These are phyloP conservation scores for Rhodotorula glutinis DNA, from an alignment of 1,284 basidiomycete genomes.

Conservation along the genomic window DNA sequence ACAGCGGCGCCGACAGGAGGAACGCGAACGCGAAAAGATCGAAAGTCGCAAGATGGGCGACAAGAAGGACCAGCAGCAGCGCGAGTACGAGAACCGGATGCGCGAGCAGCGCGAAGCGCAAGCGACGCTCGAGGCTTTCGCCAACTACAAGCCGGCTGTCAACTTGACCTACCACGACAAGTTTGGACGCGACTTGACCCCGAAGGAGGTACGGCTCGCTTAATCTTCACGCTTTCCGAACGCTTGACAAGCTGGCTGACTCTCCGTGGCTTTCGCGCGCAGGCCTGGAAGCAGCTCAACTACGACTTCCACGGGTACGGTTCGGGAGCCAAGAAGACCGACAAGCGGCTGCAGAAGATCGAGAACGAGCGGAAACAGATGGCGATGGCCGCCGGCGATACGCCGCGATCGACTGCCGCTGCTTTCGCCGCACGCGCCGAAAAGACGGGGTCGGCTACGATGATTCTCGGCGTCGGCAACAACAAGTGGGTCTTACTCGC, in stretches of 20 bases:
- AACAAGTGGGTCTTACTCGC: conserved; percentile 61
- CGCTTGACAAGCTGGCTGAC: background rate
- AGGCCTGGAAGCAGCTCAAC: conserved; percentile 87
- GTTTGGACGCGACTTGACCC: conserved; percentile 80
- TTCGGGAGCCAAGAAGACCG: conserved; percentile 87
- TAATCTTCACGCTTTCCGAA: no score
- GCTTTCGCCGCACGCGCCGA: conserved; percentile 87
- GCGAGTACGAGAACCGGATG: conserved; percentile 89
- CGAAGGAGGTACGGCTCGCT: conserved; percentile 63
- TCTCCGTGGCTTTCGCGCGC: background rate
- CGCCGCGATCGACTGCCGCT: conserved; percentile 82
- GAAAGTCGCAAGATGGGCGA: conserved; percentile 58
- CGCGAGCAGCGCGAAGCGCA: conserved; percentile 89
- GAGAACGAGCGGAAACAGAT: conserved; percentile 86
- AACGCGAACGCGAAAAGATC: conserved; percentile 74
- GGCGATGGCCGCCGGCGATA: conserved; percentile 88
- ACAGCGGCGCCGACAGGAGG: conserved; percentile 68
- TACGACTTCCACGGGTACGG: conserved; percentile 97
- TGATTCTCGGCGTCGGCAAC: conserved; percentile 88
- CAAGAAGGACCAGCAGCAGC: conserved; percentile 80
- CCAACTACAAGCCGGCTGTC: conserved; percentile 93
- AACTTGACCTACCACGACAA: conserved; percentile 97
- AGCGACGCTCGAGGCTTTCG: conserved; percentile 76
- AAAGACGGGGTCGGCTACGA: conserved; percentile 88
- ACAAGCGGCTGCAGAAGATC: conserved; percentile 89